Percentiles rank a stretch among this genome's conserved stretches.
Conservation (phyloP, 2,329 filamentous ascomycete genomes). For the Xylariaceae sp. region DNA sequence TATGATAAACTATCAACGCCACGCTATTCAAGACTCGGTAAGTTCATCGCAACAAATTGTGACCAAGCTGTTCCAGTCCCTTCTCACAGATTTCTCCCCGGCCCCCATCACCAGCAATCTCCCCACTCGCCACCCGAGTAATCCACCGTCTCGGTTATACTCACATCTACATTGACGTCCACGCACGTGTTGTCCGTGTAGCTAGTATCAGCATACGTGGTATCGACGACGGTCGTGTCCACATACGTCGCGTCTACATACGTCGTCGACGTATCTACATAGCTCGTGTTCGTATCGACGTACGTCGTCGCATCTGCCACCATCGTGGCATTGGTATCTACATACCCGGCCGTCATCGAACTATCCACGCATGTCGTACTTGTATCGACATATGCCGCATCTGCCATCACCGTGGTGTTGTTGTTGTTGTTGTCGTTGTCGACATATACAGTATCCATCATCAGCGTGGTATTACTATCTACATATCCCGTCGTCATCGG, state of each 20-base stretch:
- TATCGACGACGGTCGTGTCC: not conserved
- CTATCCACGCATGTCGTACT: not conserved
- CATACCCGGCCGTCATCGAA: not conserved
- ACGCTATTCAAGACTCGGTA: too few species aligned
- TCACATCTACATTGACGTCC: not conserved
- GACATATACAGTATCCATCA: too few species aligned
- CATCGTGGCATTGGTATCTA: not conserved
- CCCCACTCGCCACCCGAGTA: not conserved
- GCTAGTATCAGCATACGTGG: not conserved
- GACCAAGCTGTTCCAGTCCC: too few species aligned
- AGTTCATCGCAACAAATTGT: too few species aligned
- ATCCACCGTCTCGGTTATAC: not conserved
- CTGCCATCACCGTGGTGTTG: too few species aligned
- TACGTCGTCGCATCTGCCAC: not conserved
- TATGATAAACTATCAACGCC: too few species aligned
- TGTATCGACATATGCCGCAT: too few species aligned
- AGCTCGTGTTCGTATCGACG: not conserved
- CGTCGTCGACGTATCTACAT: not conserved
- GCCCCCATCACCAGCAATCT: not conserved
- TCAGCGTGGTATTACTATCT: too few species aligned
- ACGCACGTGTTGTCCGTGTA: not conserved
- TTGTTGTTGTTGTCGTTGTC: not conserved
- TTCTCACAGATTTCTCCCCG: too few species aligned
- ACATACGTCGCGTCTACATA: not conserved
- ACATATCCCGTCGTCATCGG: too few species aligned